These are phyloP conservation scores for Neonectria sp. DNA, from an alignment of 2,329 filamentous ascomycete species.

Conservation along the genomic window DNA sequence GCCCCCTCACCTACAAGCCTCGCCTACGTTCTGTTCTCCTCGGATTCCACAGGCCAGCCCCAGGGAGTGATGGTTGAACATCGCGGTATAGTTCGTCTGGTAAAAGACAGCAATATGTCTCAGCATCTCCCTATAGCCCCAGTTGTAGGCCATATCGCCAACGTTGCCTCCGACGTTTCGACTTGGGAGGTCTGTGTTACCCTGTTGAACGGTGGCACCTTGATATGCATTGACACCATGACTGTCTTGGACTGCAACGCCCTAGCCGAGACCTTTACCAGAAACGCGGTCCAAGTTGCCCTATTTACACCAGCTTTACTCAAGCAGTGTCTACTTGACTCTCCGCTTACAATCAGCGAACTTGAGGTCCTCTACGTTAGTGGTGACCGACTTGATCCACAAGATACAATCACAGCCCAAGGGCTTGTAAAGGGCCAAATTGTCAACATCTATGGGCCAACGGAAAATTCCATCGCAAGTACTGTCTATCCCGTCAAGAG, in stretches of 20 bases:
- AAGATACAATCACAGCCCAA: slow-evolving; percentile 17
- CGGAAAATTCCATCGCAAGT: slow-evolving; percentile 35
- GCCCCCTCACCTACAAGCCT: neutral
- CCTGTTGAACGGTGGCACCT: slow-evolving; percentile 23
- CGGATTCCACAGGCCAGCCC: slow-evolving; percentile 14
- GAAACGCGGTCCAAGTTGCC: neutral
- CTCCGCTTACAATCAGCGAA: slow-evolving; percentile 11
- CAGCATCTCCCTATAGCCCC: neutral
- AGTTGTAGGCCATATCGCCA: slow-evolving; percentile 29
- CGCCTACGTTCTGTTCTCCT: slow-evolving; percentile 19
- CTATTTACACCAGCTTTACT: slow-evolving; percentile 36
- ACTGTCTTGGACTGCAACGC: slow-evolving; percentile 24
- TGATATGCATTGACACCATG: slow-evolving; percentile 34
- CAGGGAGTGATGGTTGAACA: slow-evolving; percentile 15
- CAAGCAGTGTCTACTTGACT: slow-evolving; percentile 37
- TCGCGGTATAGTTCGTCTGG: slow-evolving; percentile 14
- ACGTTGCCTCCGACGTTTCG: slow-evolving; percentile 31
- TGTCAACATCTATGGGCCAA: slow-evolving; percentile 36
- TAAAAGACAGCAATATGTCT: slow-evolving; percentile 24
- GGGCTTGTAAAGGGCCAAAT: slow-evolving; percentile 9
- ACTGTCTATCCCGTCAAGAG: slow-evolving; percentile 8
- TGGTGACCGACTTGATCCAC: slow-evolving; percentile 37
- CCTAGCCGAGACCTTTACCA: neutral
- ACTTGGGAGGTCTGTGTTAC: slow-evolving; percentile 23
- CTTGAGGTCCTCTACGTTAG: slow-evolving; percentile 30